Conservation (phyloP, 1,284 basidiomycete genomes). For the Ustilago tritici region DNA sequence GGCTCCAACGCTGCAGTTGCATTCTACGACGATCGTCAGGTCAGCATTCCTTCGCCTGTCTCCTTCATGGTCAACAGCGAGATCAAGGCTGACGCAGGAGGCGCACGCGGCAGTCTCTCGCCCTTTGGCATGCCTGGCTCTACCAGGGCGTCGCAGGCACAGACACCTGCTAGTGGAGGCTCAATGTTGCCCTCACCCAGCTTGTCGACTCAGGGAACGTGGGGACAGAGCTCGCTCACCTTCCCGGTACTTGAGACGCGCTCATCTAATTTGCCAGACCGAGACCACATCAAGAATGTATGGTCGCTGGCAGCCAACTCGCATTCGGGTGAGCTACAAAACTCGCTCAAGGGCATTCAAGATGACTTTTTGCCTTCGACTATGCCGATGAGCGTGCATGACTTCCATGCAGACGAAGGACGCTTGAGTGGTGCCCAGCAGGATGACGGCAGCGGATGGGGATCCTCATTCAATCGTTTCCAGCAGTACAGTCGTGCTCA, state of each 20-base stretch:
- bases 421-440: constrained; percentile 15
- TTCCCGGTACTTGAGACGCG: constrained; percentile 53
- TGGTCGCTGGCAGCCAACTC: constrained; percentile 57
- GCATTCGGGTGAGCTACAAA: constrained; percentile 52
- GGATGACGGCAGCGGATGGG: constrained; percentile 17
- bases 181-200: constrained; percentile 55
- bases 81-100: constrained; percentile 42
- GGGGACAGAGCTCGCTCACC: constrained; percentile 59
- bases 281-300: constrained; percentile 62
- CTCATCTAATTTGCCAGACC: constrained; percentile 38
- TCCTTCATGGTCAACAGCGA: constrained; percentile 66
- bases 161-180: constrained; percentile 46
- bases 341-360: constrained; percentile 59
- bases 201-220: constrained; percentile 53
- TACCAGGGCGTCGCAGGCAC: constrained; percentile 32
- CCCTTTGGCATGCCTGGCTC: constrained; percentile 39
- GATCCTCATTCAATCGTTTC: constrained; percentile 34
- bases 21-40: constrained; percentile 45
- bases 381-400: constrained; percentile 56
- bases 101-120: constrained; percentile 31
- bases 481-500: constrained; percentile 32
- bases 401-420: constrained; percentile 44
- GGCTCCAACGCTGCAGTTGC: constrained; percentile 52
- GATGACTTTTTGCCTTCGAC: constrained; percentile 60
- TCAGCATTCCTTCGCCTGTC: constrained; percentile 57